Evolutionary conservation across 352 stramenopile species (phyloP), one percentile per base, ranked within the genome.

Genomic region (Pythium graminicola): DNA sequence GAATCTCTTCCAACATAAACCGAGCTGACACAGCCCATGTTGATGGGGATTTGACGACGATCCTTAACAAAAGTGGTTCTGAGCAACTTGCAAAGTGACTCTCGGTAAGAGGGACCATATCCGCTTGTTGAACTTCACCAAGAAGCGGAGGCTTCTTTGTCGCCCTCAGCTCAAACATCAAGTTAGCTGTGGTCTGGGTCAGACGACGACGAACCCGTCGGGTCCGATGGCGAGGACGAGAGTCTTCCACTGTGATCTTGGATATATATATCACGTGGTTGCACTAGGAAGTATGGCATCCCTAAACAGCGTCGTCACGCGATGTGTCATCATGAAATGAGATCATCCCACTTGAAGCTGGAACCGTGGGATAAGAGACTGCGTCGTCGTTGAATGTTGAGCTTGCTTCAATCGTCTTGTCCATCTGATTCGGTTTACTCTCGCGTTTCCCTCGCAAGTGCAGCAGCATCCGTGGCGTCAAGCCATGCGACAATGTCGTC

Each of bases 401-500:
- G 29, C 29, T 35, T 35, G 29, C 7, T 35, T 46, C 39, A 28
- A 26, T 48, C 41, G 41, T 35, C 41, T 33, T 22, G 45, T 23
- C 27, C 29, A 11, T 52, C 41, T 48, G 20, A 26, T 26, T 19
- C 20, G 23, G 9, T 32, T 26, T 23, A 17, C 36, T 39, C 40
- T 4, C n/a, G 27, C 5, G 24, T 24, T 10, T 28, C 39, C 3
- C 50, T 28, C 24, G 17, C 39, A 19, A 24, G 5, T 4, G n/a
- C 50, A 1, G 50, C 50, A 0, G 50, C 42, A 1, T 51, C 46
- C 13, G 39, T 50, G 10, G 39, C 23, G 23, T 51, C 46, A n/a
- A 62, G 54, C 56, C 56, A 64, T 19, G 32, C 27, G 8, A 39
- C 39, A 19, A 57, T 43, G 32, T 57, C 56, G 19, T 43, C 28